Evolutionary conservation across 2,329 filamentous ascomycete species (phyloP), one percentile per base, ranked within the genome.

Genomic region (Ambrosiella xylebori): DNA sequence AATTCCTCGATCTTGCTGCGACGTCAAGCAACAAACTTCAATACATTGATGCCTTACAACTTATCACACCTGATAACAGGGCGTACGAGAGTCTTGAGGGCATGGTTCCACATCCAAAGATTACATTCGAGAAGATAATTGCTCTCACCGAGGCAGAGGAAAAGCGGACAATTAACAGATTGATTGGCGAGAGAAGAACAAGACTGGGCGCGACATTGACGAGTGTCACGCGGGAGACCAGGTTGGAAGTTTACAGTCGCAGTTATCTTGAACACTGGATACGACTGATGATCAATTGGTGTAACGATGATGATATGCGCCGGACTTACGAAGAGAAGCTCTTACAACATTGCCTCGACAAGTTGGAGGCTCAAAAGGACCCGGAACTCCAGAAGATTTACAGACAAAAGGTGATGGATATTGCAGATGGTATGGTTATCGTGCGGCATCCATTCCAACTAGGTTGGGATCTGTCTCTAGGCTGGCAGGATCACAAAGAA

Each of bases 361-460:
- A 81, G 4, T 76, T 98, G 1, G 69, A 85, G 7, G 82, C 86
- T 36, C 74, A 88, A 13, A 79, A 84, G 2, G 61, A 75, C 1
- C 81, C 83, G 2, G 68, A 72, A 2, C 73, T 82, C 59, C 97
- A 97, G 69, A 66, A 71, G 0, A 70, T 74, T 15, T 89, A 94
- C 68, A 79, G 86, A 35, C 73, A 81, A 40, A 82, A 85, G 62
- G 84, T 95, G 0, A 71, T 85, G 65, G 84, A 85, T 61, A 73
- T 93, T 56, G 89, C 91, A 0, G 81, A 84, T 62, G 93, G 91
- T 61, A 95, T 98, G 86, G 91, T 98, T 61, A 86, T 95, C 61
- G 93, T 98, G 67, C 90, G 91, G 64, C 89, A 97, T 64, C 87
- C 88, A 0, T 95, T 85, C 70, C 81, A 84, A 62, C 76, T 94